Base-by-base conservation (phyloP, 805 yeast species). In the Ogataea ganodermae region DNA sequence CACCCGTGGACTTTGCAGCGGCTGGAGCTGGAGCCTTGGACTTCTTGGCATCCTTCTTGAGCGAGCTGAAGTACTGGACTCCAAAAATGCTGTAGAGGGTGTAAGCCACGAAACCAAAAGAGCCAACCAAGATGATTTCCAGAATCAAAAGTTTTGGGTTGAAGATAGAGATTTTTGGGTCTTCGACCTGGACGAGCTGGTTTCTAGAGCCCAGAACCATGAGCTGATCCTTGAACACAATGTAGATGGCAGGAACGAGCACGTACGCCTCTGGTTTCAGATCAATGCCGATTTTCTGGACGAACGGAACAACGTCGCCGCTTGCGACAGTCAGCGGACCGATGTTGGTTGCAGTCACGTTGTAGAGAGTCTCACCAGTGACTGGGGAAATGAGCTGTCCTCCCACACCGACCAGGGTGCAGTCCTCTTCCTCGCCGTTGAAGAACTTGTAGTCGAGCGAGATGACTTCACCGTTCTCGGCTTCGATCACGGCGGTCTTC, bases 101-200 rank as follows among this genome's bases (percentile, higher is more conserved):
- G 65, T 82, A 85, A 36, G 71, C 81, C 39, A 76, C 56, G 35
- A 70, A 77, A 43, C 71, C 82, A 23, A 83, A 44, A 16, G 83
- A 64, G 18, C 68, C 75, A 3, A 71, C 56, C 48, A 88, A 67
- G 21, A 86, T 55, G 13, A 80, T 43, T 62, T 82, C 85, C 54
- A 86, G 76, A 28, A 86, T 64, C 49, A 89, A 61, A 60, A 89
- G 77, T 66, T 83, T 81, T 12, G 91, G 94, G 62, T 86, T 80
- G 68, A 84, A 82, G 45, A 83, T 53, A 0, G 95, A 84, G 57
- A 90, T 71, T 47, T 83, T 76, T 30, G 76, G 78, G 58, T 89
- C 96, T 9, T 66, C 66, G 47, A 90, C 78, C 18, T 71, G 64
- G 37, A 86, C 69, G 49, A 83, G 67, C 59, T 80, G 83, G 42